Evolutionary conservation across 129 eudicot species (phyloP).

Genomic region (Logfia minima): DNA sequence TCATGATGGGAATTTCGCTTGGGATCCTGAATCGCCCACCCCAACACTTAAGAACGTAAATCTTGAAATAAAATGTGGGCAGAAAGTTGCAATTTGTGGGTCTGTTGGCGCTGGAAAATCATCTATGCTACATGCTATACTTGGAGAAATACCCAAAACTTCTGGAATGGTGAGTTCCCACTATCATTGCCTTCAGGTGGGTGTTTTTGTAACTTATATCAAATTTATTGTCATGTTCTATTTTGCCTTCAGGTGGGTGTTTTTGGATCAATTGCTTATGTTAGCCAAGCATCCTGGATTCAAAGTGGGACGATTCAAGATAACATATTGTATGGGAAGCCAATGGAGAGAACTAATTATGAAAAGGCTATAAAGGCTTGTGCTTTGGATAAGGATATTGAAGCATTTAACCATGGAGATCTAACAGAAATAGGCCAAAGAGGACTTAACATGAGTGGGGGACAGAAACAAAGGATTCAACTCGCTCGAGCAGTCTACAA

Average conservation of each 20-base stretch:
- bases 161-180: conserved; percentile 53
- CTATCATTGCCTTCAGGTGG: conserved; percentile 37
- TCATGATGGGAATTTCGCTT: conserved; percentile 37
- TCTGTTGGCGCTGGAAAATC: conserved; percentile 73
- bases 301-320: conserved; percentile 71
- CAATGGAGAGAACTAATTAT: conserved; percentile 58
- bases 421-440: conserved; percentile 83
- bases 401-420: conserved; percentile 61
- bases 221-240: not conserved
- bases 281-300: conserved; percentile 68
- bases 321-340: conserved; percentile 68
- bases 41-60: conserved; percentile 38
- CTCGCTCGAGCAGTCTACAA: conserved; percentile 86
- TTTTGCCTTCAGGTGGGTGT: conserved; percentile 42
- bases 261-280: conserved; percentile 62
- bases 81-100: conserved; percentile 62
- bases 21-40: conserved; percentile 45
- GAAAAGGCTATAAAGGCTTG: conserved; percentile 55
- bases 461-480: conserved; percentile 89
- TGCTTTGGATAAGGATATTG: conserved; percentile 69
- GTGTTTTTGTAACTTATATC: conserved; percentile 24
- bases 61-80: conserved; percentile 38
- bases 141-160: conserved; percentile 63
- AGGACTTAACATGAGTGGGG: conserved; percentile 88
- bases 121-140: conserved; percentile 50